Base-by-base conservation (phyloP, 2,329 filamentous ascomycete genomes). In the Teratosphaeria gauchensis region DNA sequence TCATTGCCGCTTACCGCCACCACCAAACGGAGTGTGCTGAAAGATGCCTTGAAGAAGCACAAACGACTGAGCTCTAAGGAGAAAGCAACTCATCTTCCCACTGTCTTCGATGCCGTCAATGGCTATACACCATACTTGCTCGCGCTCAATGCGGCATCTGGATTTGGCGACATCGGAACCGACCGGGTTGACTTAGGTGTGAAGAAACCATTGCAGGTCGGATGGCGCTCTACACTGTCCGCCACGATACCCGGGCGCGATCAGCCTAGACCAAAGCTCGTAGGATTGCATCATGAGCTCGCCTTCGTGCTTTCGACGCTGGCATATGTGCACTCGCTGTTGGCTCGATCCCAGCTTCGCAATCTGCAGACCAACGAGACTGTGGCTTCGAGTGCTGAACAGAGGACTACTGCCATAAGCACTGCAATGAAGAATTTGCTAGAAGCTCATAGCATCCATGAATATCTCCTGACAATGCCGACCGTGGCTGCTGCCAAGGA, bases 71-170 rank as follows among this genome's bases (percentile, higher is more conserved):
- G 89, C 3, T 80, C 87, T 8, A 72, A 82, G 9, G 85, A 88
- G 28, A 89, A 90, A 72, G 77, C 84, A 5, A 79, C 85, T 24
- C 85, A 90, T 69, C 80, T 99, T 5, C 79, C 84, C 28, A 82
- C 82, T 5, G 79, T 97, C 42, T 78, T 89, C 57, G 80, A 85
- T 35, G 83, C 84, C 46, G 71, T 96, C 11, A 85, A 86, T 59
- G 81, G 82, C 60, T 99, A 97, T 70, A 78, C 96, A 9, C 90
- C 92, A 0, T 95, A 92, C 68, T 81, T 96, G 0, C 78, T 94
- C 52, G 86, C 89, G 11, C 77, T 96, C 28, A 88, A 92, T 79
- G 84, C 56, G 87, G 90, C 9, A 74, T 94, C 77, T 57, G 72
- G 77, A 5, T 71, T 66, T 52, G 64, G 66, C 12, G 66, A 68